Evolutionary conservation across 768 basidiomycete species (phyloP).

Genomic region (Hericium coralloides): DNA sequence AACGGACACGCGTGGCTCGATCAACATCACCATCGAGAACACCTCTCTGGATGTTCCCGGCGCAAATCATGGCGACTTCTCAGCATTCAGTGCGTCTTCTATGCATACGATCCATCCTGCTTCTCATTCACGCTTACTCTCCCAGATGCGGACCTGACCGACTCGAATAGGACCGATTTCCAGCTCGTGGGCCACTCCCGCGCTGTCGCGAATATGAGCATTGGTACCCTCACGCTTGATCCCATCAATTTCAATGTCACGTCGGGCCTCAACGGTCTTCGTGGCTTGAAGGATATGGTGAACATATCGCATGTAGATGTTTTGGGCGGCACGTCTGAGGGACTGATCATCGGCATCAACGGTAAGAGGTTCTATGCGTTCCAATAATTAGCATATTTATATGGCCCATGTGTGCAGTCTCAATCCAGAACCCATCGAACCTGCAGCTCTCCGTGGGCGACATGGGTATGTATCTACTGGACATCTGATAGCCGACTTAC

Average conservation of each 20-base stretch:
- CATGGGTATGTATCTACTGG: slow-evolving; percentile 36
- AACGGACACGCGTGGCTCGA: slow-evolving; percentile 49
- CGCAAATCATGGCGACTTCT: slow-evolving; percentile 40
- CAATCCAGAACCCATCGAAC: slow-evolving; percentile 61
- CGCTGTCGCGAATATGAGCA: slow-evolving; percentile 49
- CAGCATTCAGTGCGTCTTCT: slow-evolving; percentile 44
- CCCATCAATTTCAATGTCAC: slow-evolving; percentile 67
- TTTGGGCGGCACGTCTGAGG: slow-evolving; percentile 48
- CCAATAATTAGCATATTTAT: slow-evolving; percentile 2
- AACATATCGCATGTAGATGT: slow-evolving; percentile 57
- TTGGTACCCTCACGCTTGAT: slow-evolving; percentile 61
- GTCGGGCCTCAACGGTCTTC: slow-evolving; percentile 48
- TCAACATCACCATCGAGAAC: slow-evolving; percentile 53
- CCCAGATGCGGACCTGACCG: slow-evolving; percentile 49
- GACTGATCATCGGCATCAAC: slow-evolving; percentile 49
- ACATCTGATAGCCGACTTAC: neutral
- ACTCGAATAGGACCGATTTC: slow-evolving; percentile 38
- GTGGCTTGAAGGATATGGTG: slow-evolving; percentile 48
- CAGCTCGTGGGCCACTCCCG: slow-evolving; percentile 49
- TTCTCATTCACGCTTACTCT: neutral
- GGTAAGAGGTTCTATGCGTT: slow-evolving; percentile 26
- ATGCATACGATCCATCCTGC: neutral
- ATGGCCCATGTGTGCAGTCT: slow-evolving; percentile 26
- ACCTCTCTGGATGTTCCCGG: slow-evolving; percentile 43
- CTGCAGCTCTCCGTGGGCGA: slow-evolving; percentile 55